These are phyloP conservation scores for Suillus plorans DNA, from an alignment of 768 basidiomycete species.

Conservation along the genomic window DNA sequence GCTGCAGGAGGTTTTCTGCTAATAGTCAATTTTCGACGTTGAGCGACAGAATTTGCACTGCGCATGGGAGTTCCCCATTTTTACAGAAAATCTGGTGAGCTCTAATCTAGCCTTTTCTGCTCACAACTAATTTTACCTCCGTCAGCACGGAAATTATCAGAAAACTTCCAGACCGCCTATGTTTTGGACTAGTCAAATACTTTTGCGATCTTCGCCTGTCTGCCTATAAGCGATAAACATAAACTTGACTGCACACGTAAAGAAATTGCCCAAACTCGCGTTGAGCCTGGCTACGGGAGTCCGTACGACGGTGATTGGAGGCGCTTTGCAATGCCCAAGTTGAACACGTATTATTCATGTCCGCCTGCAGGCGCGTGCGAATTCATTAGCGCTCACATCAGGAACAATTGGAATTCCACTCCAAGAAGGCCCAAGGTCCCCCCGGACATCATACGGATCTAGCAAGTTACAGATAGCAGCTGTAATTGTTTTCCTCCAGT, in stretches of 20 bases:
- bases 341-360: too few relatives aligned
- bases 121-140: background rate
- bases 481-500: background rate
- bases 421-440: background rate
- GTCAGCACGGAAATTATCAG: slow-evolving; percentile 66
- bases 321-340: too few relatives aligned
- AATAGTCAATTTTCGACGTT: background rate
- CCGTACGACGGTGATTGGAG: too few relatives aligned
- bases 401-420: background rate
- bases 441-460: background rate
- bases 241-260: background rate
- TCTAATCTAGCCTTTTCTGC: background rate
- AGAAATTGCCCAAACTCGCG: too few relatives aligned
- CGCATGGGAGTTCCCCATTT: slow-evolving; percentile 73
- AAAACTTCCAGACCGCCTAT: slow-evolving; percentile 55
- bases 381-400: background rate
- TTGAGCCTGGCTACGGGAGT: too few relatives aligned
- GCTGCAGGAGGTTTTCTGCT: background rate
- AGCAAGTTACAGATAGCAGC: background rate
- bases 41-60: background rate
- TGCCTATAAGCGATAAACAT: background rate
- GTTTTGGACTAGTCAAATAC: background rate
- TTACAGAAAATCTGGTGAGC: slow-evolving; percentile 62
- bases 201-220: background rate
- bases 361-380: background rate